Conservation (phyloP, 495 filamentous ascomycete genomes). For the Massariosphaeria phaeospora region DNA sequence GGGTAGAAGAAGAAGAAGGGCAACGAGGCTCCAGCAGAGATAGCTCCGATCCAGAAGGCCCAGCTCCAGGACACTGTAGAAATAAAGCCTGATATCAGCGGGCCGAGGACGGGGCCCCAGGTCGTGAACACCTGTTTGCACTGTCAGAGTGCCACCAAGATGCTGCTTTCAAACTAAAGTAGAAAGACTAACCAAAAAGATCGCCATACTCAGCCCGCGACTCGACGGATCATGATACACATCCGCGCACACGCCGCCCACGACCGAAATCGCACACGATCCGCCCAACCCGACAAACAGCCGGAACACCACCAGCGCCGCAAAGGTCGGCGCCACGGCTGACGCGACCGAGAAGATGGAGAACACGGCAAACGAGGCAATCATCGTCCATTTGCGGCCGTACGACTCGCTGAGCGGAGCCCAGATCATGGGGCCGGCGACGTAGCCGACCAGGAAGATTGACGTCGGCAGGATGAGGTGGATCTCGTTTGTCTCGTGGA, state of each 20-base stretch:
- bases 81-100: conserved; percentile 40
- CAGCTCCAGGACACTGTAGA: conserved; percentile 45
- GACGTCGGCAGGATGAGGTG: conserved; percentile 68
- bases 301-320: conserved; percentile 62
- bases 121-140: conserved; percentile 46
- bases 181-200: conserved; percentile 51
- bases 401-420: conserved; percentile 68
- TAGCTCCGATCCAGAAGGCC: conserved; percentile 52
- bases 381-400: conserved; percentile 60
- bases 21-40: conserved; percentile 44
- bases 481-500: conserved; percentile 52
- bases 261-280: conserved; percentile 62
- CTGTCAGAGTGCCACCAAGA: background rate
- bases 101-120: conserved; percentile 41
- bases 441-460: conserved; percentile 68
- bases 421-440: conserved; percentile 60
- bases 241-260: conserved; percentile 72
- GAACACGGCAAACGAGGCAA: conserved; percentile 58
- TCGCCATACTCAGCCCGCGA: conserved; percentile 60
- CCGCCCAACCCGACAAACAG: conserved; percentile 60
- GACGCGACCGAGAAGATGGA: conserved; percentile 64
- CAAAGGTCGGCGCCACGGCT: conserved; percentile 64
- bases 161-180: background rate
- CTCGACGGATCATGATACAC: conserved; percentile 55
- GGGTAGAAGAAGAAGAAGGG: conserved; percentile 41